Percentiles rank a stretch among this genome's conserved stretches.
These are phyloP conservation scores for Trichoderma endophyticum DNA, from an alignment of 2,329 filamentous ascomycete genomes.

Conservation along the genomic window DNA sequence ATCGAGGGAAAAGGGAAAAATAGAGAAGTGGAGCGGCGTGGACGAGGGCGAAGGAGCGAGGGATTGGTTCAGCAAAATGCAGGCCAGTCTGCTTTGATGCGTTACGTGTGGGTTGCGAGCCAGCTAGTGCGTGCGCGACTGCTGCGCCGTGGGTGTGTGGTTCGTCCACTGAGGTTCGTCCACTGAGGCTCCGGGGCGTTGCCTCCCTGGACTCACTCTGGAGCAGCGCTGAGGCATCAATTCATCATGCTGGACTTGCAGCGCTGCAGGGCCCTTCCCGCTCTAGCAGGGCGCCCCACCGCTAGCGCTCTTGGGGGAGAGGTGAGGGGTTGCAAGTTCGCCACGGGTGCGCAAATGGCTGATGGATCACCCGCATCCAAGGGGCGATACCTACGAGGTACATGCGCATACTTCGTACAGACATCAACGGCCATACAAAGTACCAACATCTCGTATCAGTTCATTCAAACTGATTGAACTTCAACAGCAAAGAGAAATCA, in stretches of 20 bases:
- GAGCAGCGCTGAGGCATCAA: not conserved
- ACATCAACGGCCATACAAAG: not conserved
- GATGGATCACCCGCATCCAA: not conserved
- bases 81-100: not conserved
- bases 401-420: not conserved
- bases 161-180: not conserved
- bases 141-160: not conserved
- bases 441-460: not conserved
- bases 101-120: no score
- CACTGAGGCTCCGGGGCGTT: not conserved
- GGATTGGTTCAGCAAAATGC: not conserved
- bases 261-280: conserved; percentile 10
- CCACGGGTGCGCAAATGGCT: not conserved
- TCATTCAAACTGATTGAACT: no score
- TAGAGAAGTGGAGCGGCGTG: conserved; percentile 9
- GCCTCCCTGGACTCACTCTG: not conserved
- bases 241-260: not conserved
- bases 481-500: no score
- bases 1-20: conserved; percentile 13
- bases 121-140: not conserved
- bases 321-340: conserved; percentile 10
- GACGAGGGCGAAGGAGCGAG: not conserved
- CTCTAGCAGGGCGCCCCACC: not conserved
- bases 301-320: not conserved
- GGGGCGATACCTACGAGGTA: conserved; percentile 7